Base-by-base conservation (phyloP, 2,329 filamentous ascomycete genomes). In the Fusarium mangiferae region DNA sequence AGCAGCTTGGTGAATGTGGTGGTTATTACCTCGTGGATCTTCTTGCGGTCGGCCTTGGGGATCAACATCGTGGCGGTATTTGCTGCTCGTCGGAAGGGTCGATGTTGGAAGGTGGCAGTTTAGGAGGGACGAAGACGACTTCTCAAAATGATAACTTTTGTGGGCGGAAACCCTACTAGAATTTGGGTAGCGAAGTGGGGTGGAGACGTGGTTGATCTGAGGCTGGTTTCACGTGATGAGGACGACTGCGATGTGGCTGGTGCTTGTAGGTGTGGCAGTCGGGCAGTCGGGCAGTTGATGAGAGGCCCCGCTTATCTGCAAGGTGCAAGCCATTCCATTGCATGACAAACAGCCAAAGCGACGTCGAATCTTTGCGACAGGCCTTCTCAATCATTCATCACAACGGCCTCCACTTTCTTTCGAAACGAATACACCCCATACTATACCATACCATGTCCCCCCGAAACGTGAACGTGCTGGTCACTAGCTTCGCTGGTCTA, bases 1-100 rank as follows among this genome's bases (percentile, higher is more conserved):
- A 56, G 65, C 39, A 28, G 55, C 41, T 58, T 33, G 41, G 13
- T 59, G 62, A 55, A 57, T 56, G 33, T 54, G 39, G 30, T 62
- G 63, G 44, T 63, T 62, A 57, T 66, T 85, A 88, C 87, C 88
- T 92, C 96, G 92, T 99, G 96, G 89, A 99, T 98, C 93, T 95
- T 94, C 94, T 99, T 99, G 90, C 97, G 95, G 90, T 99, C 96
- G 87, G 94, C 93, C 93, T 98, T 98, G 87, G 96, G 96, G 87
- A 99, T 99, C 90, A 99, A 93, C 96, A 91, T 91, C 93, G 95
- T 90, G 85, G 84, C 86, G 86, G 85, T 86, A 70, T 85, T 78
- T 81, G 79, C 78, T 83, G 82, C 79, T 81, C 79, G 80, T 74
- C 72, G 81, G 67, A 77, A 75, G 77, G 77, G 83, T 84, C 85